Base-by-base conservation (phyloP, 129 eudicot species). In the Dittrichia graveolens region DNA sequence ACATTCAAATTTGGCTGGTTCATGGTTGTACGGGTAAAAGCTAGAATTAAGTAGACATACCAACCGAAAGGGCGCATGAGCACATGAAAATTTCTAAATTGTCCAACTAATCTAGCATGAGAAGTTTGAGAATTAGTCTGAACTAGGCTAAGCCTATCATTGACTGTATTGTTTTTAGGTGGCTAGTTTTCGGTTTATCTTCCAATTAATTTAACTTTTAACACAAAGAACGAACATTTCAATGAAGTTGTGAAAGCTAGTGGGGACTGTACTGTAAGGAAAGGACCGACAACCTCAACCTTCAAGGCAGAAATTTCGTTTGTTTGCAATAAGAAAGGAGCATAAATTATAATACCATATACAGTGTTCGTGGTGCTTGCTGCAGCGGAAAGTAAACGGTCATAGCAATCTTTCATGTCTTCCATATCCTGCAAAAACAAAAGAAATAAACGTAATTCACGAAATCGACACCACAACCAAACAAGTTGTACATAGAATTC, bases 361-460 rank as follows among this genome's bases (percentile, higher is more conserved):
- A 81, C 90, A 72, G 86, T 89, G 72, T 89, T 93, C 10, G 91
- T 80, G 2, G 96, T 84, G 4, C 90, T 89, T 0, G 98, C 98
- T 1, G 98, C 95, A 75, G 96, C 90, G 4, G 98, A 84, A 34
- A 93, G 86, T 74, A 93, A 83, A 76, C 96, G 80, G 75, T 93
- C 96, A 61, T 89, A 89, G 72, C 95, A 93, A 75, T 89, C 96
- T 79, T 78, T 89, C 91, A 93, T 93, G 46, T 89, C 92, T 73
- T 72, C 75, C 96, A 93, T 85, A 69, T 85, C 98, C 98, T 93
- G 80, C 63, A 59, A 54, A 48, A 72, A 4, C 5, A 45, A 45
- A 24, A 24, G 31, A 24, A 45, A 74, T 16, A 34, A 75, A 68
- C 57, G 0, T n/a, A 66, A 73, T 18, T 62, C 78, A 16, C 67